Conservation (phyloP, 2,329 filamentous ascomycete genomes). For the Colletotrichum camelliae region DNA sequence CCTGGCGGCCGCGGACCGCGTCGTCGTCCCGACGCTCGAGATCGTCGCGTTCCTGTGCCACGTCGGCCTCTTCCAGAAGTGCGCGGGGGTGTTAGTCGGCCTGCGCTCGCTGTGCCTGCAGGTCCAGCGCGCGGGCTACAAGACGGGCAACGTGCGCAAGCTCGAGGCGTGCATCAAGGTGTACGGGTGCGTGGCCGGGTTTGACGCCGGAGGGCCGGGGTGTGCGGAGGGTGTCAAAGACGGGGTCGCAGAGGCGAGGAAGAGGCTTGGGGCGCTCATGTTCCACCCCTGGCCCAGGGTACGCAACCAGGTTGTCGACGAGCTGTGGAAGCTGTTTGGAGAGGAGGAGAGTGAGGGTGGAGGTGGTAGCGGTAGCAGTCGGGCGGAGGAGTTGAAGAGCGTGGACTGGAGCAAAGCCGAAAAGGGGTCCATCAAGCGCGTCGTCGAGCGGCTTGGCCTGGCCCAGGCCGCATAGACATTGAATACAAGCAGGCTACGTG, state of each 20-base stretch:
- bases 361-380: neutral
- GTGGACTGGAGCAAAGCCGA: slow-evolving; percentile 64
- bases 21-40: slow-evolving; percentile 78
- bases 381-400: slow-evolving; percentile 46
- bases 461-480: slow-evolving; percentile 21
- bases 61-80: slow-evolving; percentile 52
- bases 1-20: slow-evolving; percentile 66
- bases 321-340: slow-evolving; percentile 57
- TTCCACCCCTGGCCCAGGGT: slow-evolving; percentile 84
- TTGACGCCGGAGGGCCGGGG: slow-evolving; percentile 26
- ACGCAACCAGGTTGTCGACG: slow-evolving; percentile 63
- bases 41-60: slow-evolving; percentile 80
- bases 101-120: slow-evolving; percentile 68
- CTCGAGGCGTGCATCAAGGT: slow-evolving; percentile 81
- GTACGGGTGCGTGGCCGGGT: slow-evolving; percentile 71
- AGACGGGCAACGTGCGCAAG: slow-evolving; percentile 81
- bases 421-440: slow-evolving; percentile 47
- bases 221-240: slow-evolving; percentile 40
- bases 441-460: slow-evolving; percentile 50
- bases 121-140: slow-evolving; percentile 81
- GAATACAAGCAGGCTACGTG: neutral
- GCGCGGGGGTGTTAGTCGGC: slow-evolving; percentile 34
- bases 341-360: slow-evolving; percentile 22
- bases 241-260: slow-evolving; percentile 59
- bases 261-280: slow-evolving; percentile 75